A percentile compares a stretch with the other conserved stretches of the same genome.
Conservation (phyloP, 192 early-diverging fungal species). For the Backusella australiensis region DNA sequence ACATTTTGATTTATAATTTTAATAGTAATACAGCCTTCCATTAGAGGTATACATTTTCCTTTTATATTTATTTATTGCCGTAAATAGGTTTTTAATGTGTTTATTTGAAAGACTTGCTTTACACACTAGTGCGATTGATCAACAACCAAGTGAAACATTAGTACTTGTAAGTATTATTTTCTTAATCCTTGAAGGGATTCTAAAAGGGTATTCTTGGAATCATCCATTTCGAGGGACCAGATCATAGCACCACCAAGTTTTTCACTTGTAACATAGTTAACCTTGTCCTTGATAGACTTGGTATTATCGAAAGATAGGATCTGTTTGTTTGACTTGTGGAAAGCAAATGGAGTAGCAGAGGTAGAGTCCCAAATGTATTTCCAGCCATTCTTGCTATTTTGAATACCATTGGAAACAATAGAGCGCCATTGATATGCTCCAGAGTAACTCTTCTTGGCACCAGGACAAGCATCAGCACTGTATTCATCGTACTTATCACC, state of each 20-base stretch:
- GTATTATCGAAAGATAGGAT: conserved; percentile 74
- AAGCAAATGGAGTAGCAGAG: conserved; percentile 69
- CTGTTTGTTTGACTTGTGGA: conserved; percentile 52
- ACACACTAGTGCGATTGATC: background rate
- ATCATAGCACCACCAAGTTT: conserved; percentile 63
- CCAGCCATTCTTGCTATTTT: conserved; percentile 37
- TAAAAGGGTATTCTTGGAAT: background rate
- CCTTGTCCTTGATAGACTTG: conserved; percentile 51
- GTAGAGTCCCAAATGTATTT: conserved; percentile 64
- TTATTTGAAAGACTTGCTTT: background rate
- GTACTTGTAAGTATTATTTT: background rate
- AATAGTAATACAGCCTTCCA: background rate
- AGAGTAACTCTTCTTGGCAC: conserved; percentile 18
- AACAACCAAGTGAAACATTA: background rate
- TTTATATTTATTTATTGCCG: background rate
- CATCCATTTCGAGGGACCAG: conserved; percentile 48
- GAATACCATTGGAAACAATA: conserved; percentile 7
- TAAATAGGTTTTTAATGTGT: background rate
- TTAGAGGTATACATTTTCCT: background rate
- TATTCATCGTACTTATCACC: conserved; percentile 36
- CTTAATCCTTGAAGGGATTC: background rate
- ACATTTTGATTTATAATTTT: background rate
- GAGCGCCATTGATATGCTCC: conserved; percentile 33
- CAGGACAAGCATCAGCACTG: conserved; percentile 25
- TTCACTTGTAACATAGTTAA: conserved; percentile 48